Conservation (phyloP, 2,329 filamentous ascomycete genomes). For the Pseudocercospora pini-densiflorae region DNA sequence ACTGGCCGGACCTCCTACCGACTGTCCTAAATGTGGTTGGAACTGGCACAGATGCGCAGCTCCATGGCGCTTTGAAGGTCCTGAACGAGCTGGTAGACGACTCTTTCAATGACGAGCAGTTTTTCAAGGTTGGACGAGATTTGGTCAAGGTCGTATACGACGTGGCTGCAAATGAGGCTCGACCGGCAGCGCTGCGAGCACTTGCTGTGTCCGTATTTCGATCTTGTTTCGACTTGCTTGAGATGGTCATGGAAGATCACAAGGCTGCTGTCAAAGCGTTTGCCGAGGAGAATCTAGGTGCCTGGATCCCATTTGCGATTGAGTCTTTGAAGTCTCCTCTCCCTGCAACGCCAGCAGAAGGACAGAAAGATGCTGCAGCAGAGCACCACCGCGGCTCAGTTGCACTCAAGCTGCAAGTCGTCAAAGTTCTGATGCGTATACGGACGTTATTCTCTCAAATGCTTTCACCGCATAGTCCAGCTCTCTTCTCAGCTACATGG, state of each 20-base stretch:
- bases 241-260: constrained; percentile 96
- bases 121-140: constrained; percentile 85
- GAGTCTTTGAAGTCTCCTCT: constrained; percentile 75
- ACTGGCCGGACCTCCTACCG: constrained; percentile 90
- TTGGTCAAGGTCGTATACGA: constrained; percentile 84
- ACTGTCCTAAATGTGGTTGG: constrained; percentile 78
- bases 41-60: constrained; percentile 73
- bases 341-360: constrained; percentile 63
- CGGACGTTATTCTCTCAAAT: constrained; percentile 80
- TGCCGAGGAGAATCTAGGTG: constrained; percentile 77
- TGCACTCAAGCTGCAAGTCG: constrained; percentile 88
- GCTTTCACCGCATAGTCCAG: constrained; percentile 79
- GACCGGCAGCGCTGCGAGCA: constrained; percentile 74
- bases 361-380: constrained; percentile 63
- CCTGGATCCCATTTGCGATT: constrained; percentile 91
- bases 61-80: constrained; percentile 88
- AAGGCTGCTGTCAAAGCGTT: constrained; percentile 84
- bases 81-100: constrained; percentile 90
- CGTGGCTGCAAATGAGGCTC: constrained; percentile 75
- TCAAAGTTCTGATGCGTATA: constrained; percentile 87
- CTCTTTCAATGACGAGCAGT: constrained; percentile 90
- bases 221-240: constrained; percentile 89
- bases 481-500: constrained; percentile 87
- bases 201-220: constrained; percentile 90
- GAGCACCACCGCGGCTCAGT: constrained; percentile 80